Conservation (phyloP, 1,284 basidiomycete species). For the Gomphus sp. region DNA sequence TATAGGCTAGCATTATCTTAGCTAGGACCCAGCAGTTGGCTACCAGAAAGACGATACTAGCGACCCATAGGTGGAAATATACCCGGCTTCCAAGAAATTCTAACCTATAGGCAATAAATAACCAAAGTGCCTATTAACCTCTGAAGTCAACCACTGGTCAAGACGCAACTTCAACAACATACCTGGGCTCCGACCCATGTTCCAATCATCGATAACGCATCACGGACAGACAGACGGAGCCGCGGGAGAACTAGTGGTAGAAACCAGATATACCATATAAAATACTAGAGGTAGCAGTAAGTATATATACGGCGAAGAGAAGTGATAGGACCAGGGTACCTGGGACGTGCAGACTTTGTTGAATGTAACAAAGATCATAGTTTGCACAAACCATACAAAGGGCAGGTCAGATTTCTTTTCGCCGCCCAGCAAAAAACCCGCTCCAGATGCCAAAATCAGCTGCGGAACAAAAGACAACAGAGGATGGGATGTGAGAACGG, state of each 20-base stretch:
- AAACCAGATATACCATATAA: conserved; percentile 94
- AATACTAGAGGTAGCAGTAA: conserved; percentile 57
- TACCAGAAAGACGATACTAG: conserved; percentile 65
- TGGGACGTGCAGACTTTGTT: conserved; percentile 99
- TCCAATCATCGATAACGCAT: conserved; percentile 33
- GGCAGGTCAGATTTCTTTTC: conserved; percentile 40
- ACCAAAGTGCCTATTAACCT: conserved; percentile 65
- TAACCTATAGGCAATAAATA: conserved; percentile 78
- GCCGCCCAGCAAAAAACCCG: conserved; percentile 61
- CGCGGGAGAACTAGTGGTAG: conserved; percentile 75
- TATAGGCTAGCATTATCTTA: conserved; percentile 38
- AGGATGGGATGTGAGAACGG: conserved; percentile 22
- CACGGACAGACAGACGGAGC: conserved; percentile 40
- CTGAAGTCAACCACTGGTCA: too few species aligned
- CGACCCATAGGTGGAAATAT: conserved; percentile 67
- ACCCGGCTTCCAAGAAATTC: conserved; percentile 77
- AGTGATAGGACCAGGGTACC: conserved; percentile 32
- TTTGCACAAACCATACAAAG: conserved; percentile 89
- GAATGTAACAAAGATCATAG: conserved; percentile 84
- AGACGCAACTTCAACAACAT: neutral
- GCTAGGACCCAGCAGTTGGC: conserved; percentile 73
- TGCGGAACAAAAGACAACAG: conserved; percentile 70
- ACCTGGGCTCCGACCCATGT: conserved; percentile 72
- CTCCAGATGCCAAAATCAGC: conserved; percentile 53
- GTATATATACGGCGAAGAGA: too few species aligned